Percentiles rank a stretch among this genome's conserved stretches.
These are phyloP conservation scores for Coniophora puteana DNA, from an alignment of 1,284 basidiomycete species.

Conservation along the genomic window DNA sequence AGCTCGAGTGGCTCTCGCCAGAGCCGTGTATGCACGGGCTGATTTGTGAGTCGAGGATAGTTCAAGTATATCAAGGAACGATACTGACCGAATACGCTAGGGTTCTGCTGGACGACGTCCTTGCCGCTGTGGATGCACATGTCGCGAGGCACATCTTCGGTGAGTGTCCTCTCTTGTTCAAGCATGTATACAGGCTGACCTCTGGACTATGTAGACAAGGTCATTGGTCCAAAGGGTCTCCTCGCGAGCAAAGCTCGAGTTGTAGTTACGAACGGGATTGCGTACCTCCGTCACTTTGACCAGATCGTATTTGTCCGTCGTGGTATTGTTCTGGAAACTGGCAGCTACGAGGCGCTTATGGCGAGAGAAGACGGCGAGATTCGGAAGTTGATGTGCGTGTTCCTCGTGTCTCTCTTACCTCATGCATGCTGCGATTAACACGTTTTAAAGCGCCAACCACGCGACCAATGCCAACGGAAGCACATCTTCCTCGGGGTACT, in stretches of 20 bases:
- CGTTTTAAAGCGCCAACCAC: slow-evolving; percentile 13
- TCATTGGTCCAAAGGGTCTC: slow-evolving; percentile 87
- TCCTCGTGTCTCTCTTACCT: neutral
- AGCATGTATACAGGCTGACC: neutral
- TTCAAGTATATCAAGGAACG: neutral
- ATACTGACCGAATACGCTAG: slow-evolving; percentile 10
- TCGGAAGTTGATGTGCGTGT: slow-evolving; percentile 74
- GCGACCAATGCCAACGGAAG: slow-evolving; percentile 44
- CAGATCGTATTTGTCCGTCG: slow-evolving; percentile 77
- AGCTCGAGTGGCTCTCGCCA: slow-evolving; percentile 55
- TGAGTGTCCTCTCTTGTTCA: slow-evolving; percentile 19
- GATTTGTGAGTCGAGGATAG: slow-evolving; percentile 37
- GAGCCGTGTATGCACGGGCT: slow-evolving; percentile 48
- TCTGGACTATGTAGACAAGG: slow-evolving; percentile 54
- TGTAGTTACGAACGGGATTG: slow-evolving; percentile 87
- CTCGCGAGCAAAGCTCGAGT: slow-evolving; percentile 85
- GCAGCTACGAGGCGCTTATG: slow-evolving; percentile 65
- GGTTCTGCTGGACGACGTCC: slow-evolving; percentile 32
- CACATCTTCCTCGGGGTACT: slow-evolving; percentile 44
- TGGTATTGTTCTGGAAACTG: slow-evolving; percentile 82
- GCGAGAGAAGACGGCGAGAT: slow-evolving; percentile 67
- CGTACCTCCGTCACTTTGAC: slow-evolving; percentile 81
- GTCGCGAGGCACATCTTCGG: slow-evolving; percentile 67
- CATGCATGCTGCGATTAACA: neutral
- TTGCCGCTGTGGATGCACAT: slow-evolving; percentile 68